These are phyloP conservation scores for Lunularia cruciata DNA, from an alignment of 225 moss, liverwort and hornwort genomes.

Conservation along the genomic window DNA sequence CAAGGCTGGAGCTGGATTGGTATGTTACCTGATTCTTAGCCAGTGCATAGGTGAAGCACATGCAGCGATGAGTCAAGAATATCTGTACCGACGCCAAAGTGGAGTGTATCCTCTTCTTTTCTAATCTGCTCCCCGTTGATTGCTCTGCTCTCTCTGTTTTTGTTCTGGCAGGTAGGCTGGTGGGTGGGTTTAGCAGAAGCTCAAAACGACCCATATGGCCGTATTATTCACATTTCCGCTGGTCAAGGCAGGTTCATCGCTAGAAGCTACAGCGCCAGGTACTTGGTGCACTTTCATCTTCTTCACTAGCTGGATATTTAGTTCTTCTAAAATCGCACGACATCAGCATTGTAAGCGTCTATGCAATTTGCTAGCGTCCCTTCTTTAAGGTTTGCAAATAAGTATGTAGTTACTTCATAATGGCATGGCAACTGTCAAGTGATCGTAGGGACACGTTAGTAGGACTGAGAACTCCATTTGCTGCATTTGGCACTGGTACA, in stretches of 20 bases:
- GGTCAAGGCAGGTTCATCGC: conserved; percentile 83
- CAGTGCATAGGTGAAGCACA: background rate
- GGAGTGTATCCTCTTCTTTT: background rate
- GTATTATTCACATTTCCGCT: conserved; percentile 80
- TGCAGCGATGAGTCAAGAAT: background rate
- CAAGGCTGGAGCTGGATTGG: conserved; percentile 90
- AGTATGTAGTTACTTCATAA: no score
- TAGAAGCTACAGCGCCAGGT: conserved; percentile 97
- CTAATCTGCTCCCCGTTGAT: background rate
- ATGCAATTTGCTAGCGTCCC: no score
- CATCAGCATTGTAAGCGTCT: no score
- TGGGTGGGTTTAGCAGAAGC: conserved; percentile 98
- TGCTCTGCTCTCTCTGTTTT: background rate
- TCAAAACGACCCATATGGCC: conserved; percentile 95
- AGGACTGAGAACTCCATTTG: no score
- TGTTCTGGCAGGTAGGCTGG: conserved; percentile 77
- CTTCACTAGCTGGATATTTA: no score
- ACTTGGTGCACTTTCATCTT: background rate
- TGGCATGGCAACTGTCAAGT: no score
- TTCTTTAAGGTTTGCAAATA: no score
- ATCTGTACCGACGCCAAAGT: background rate
- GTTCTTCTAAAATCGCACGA: no score
- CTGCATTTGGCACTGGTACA: no score
- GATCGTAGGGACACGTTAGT: no score
- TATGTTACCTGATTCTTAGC: conserved; percentile 31